Conservation (phyloP, 495 filamentous ascomycete species). For the Talaromyces ruber region DNA sequence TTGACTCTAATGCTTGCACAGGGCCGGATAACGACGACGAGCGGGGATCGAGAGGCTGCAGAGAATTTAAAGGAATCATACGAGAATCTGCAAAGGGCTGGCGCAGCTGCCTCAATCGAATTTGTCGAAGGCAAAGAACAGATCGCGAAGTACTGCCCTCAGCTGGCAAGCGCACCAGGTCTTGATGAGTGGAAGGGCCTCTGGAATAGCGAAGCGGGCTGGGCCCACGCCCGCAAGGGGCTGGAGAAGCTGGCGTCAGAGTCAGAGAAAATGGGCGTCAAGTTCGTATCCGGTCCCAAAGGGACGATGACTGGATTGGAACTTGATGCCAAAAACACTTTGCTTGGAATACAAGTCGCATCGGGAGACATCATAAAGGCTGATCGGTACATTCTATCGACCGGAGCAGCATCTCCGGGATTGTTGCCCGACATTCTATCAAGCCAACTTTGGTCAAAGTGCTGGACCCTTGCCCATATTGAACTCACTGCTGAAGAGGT, state of each 20-base stretch:
- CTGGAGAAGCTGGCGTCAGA: conserved; percentile 24
- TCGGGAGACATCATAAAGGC: conserved; percentile 1
- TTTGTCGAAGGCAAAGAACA: conserved; percentile 2
- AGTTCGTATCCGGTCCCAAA: conserved; percentile 22
- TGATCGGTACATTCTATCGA: conserved; percentile 3
- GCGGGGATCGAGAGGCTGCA: background rate
- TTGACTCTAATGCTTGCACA: conserved; percentile 5
- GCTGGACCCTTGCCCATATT: conserved; percentile 31
- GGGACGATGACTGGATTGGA: conserved; percentile 3
- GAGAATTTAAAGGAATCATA: conserved; percentile 1
- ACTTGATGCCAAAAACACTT: background rate
- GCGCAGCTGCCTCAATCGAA: background rate
- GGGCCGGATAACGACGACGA: conserved; percentile 1
- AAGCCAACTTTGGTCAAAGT: conserved; percentile 12
- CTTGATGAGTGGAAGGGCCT: conserved; percentile 16
- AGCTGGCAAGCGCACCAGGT: conserved; percentile 1
- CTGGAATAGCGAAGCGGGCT: conserved; percentile 29
- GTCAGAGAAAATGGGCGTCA: conserved; percentile 25
- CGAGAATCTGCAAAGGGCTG: background rate
- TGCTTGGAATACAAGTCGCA: conserved; percentile 1
- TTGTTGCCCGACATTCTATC: conserved; percentile 4
- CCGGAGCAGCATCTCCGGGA: conserved; percentile 1
- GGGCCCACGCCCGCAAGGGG: conserved; percentile 29
- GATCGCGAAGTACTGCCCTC: conserved; percentile 1
- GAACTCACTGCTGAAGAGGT: conserved; percentile 33